phyloP scores from a whole-genome alignment of 2,329 filamentous ascomycete genomes.

The Triangularia setosa region DNA sequence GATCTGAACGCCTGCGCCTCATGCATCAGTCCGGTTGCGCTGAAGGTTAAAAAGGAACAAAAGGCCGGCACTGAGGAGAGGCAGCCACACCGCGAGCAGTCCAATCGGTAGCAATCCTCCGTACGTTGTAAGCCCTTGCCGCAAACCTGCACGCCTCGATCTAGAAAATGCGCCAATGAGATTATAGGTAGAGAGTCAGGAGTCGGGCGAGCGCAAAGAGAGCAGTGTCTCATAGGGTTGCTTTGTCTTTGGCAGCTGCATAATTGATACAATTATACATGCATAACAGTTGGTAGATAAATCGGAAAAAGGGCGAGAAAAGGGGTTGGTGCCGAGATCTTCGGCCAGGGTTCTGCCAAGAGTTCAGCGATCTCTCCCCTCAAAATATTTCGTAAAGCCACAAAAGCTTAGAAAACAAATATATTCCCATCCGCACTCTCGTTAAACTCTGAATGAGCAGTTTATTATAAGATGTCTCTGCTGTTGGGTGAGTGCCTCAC shows the following conservation, averaged over 20 bases:
- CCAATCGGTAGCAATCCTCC: not conserved
- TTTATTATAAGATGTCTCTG: no score
- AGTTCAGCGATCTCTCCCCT: no score
- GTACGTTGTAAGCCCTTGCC: not conserved
- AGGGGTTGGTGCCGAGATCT: not conserved
- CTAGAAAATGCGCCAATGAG: not conserved
- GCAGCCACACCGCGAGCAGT: not conserved
- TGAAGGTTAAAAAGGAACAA: not conserved
- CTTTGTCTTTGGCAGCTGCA: not conserved
- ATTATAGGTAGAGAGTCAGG: not conserved
- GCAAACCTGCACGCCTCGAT: not conserved
- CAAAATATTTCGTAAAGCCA: no score
- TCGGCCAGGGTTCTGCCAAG: not conserved
- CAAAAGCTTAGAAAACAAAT: no score
- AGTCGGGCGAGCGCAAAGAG: not conserved
- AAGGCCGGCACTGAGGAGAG: not conserved
- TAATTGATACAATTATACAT: not conserved
- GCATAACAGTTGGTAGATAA: not conserved
- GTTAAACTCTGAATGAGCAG: no score
- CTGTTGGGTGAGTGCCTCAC: no score
- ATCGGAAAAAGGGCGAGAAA: not conserved
- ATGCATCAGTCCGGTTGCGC: not conserved
- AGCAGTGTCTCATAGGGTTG: not conserved
- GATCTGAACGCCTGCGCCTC: not conserved
- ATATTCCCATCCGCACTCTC: no score